These are phyloP conservation scores for Plenodomus tracheiphilus DNA, from an alignment of 2,329 filamentous ascomycete genomes.

Conservation along the genomic window DNA sequence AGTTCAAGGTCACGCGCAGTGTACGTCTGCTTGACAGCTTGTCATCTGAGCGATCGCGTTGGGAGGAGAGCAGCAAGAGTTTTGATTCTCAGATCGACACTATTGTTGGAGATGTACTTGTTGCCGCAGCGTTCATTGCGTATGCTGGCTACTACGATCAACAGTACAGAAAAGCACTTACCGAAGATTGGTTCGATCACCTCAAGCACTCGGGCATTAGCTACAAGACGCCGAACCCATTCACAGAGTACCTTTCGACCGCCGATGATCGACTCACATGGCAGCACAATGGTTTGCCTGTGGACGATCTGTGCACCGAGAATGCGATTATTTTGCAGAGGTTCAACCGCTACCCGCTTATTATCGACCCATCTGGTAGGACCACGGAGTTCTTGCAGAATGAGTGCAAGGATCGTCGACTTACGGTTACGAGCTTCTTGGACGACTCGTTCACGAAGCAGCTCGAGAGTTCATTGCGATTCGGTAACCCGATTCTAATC, in stretches of 20 bases:
- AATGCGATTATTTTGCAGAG: constrained; percentile 97
- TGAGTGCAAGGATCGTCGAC: constrained; percentile 87
- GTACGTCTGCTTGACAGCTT: constrained; percentile 91
- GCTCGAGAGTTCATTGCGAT: constrained; percentile 92
- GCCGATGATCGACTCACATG: constrained; percentile 93
- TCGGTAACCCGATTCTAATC: constrained; percentile 97
- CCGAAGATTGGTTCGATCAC: constrained; percentile 96
- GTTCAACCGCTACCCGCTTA: constrained; percentile 97
- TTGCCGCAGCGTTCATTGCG: constrained; percentile 95
- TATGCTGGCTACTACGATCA: constrained; percentile 98
- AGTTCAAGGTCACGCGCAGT: constrained; percentile 97
- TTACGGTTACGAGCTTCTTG: constrained; percentile 96
- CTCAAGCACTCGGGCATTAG: constrained; percentile 89
- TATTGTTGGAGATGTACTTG: constrained; percentile 90
- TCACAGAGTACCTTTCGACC: constrained; percentile 95
- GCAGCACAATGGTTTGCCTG: constrained; percentile 91
- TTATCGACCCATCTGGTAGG: constrained; percentile 95
- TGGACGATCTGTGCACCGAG: constrained; percentile 97
- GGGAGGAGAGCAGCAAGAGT: constrained; percentile 96
- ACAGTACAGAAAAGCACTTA: constrained; percentile 95
- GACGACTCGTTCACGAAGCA: constrained; percentile 99
- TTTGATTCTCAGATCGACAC: constrained; percentile 98
- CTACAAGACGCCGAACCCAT: constrained; percentile 90
- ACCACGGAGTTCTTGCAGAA: constrained; percentile 94
- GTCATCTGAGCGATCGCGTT: constrained; percentile 87